A percentile compares a stretch with the other conserved stretches of the same genome.
phyloP scores from a whole-genome alignment of 2,329 filamentous ascomycete genomes.

The Botrytis aclada region DNA sequence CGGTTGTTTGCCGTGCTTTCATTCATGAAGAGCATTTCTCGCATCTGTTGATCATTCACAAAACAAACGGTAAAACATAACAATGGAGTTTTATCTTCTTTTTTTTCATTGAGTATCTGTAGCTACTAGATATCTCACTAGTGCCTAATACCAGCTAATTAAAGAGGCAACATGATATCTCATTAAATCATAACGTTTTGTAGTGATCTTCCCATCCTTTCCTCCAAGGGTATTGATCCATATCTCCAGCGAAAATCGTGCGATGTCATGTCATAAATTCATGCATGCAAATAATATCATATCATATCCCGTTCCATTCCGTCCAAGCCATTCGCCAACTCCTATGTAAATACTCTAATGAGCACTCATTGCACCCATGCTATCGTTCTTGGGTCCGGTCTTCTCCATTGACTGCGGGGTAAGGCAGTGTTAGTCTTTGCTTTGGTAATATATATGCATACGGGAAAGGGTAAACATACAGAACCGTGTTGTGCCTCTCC shows the following conservation, averaged over 20 bases:
- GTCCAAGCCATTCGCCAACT: conserved; percentile 11
- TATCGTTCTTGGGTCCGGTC: conserved; percentile 38
- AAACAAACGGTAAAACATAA: neutral
- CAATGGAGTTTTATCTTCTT: neutral
- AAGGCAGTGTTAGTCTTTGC: conserved; percentile 21
- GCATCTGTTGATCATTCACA: neutral
- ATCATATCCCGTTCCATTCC: conserved; percentile 1
- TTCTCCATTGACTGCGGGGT: conserved; percentile 36
- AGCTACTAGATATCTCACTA: neutral
- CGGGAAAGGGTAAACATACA: conserved; percentile 42
- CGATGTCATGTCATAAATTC: neutral
- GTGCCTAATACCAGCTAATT: neutral
- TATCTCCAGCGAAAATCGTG: neutral
- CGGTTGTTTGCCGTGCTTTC: neutral
- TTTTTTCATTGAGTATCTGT: conserved; percentile 3
- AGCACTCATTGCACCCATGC: conserved; percentile 30
- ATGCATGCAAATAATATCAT: conserved; percentile 2
- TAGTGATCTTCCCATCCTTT: neutral
- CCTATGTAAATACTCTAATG: conserved; percentile 29
- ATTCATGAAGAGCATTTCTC: neutral
- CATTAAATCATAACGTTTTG: neutral
- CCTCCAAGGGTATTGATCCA: neutral
- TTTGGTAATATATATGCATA: neutral
- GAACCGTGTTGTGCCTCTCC: conserved; percentile 63
- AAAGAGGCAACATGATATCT: neutral